Evolutionary conservation across 2,329 filamentous ascomycete genomes (phyloP).

Genomic region (Aspergillus spinulosporus): DNA sequence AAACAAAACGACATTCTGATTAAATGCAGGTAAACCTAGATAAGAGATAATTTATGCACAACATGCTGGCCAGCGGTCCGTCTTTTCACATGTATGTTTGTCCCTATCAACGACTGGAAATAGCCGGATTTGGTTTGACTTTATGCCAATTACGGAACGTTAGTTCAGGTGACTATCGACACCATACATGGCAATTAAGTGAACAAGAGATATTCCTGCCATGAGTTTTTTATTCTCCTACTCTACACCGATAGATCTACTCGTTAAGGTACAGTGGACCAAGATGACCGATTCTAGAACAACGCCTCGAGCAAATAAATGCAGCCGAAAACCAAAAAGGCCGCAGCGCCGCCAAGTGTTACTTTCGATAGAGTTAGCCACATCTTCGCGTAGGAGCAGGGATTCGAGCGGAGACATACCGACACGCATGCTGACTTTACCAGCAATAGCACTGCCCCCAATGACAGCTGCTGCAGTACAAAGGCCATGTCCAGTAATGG

Average conservation of each 20-base stretch:
- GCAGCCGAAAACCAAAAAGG: constrained; percentile 86
- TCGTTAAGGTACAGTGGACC: background rate
- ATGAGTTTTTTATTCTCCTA: background rate
- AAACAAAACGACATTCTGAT: too few relatives aligned
- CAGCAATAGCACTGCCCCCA: constrained; percentile 88
- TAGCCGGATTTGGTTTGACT: too few relatives aligned
- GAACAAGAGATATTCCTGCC: too few relatives aligned
- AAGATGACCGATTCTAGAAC: constrained; percentile 39
- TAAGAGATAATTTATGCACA: too few relatives aligned
- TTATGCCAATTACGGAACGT: too few relatives aligned
- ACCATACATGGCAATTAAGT: too few relatives aligned
- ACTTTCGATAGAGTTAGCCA: constrained; percentile 57
- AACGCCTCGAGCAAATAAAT: constrained; percentile 87
- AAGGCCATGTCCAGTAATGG: constrained; percentile 78
- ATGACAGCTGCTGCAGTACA: constrained; percentile 92
- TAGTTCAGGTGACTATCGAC: too few relatives aligned
- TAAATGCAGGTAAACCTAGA: too few relatives aligned
- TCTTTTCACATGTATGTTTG: too few relatives aligned
- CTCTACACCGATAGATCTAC: constrained; percentile 10
- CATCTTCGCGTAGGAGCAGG: background rate
- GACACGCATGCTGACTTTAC: constrained; percentile 90
- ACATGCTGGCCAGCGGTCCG: too few relatives aligned
- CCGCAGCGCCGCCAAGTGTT: constrained; percentile 84
- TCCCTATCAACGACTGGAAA: too few relatives aligned
- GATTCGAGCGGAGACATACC: constrained; percentile 63